These are phyloP conservation scores for Petasospora fabianii DNA, from an alignment of 1,139 yeast species.

Conservation along the genomic window DNA sequence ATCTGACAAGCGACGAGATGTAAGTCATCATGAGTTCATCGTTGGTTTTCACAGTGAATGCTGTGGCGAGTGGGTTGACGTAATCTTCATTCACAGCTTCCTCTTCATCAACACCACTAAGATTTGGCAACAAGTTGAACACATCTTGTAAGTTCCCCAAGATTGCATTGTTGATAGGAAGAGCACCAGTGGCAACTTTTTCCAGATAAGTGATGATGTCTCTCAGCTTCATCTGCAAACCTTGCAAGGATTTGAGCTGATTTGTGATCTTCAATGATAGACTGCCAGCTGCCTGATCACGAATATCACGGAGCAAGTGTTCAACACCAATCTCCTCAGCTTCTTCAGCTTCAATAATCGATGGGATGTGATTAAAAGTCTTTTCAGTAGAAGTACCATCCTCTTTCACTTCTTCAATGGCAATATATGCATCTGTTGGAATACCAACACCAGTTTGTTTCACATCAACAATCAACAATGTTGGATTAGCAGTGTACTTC, in stretches of 20 bases:
- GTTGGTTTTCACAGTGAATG: conserved; percentile 88
- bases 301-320: conserved; percentile 86
- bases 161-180: conserved; percentile 88
- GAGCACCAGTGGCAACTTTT: conserved; percentile 63
- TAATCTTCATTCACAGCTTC: conserved; percentile 23
- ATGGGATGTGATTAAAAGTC: conserved; percentile 91
- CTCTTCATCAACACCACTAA: conserved; percentile 36
- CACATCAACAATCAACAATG: conserved; percentile 87
- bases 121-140: conserved; percentile 86
- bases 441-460: conserved; percentile 79
- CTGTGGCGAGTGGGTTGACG: conserved; percentile 58
- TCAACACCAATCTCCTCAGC: conserved; percentile 99
- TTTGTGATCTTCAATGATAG: conserved; percentile 82
- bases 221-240: conserved; percentile 73
- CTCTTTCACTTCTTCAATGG: conserved; percentile 92
- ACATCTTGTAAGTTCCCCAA: conserved; percentile 93
- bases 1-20: conserved; percentile 83
- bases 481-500: conserved; percentile 77
- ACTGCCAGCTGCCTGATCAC: conserved; percentile 96
- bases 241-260: conserved; percentile 84
- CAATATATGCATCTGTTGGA: conserved; percentile 93
- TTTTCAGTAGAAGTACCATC: conserved; percentile 95
- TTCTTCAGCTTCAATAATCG: conserved; percentile 93
- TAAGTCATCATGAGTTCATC: conserved; percentile 95
- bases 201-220: conserved; percentile 80